These are phyloP conservation scores for Arctium lappa DNA, from an alignment of 129 eudicot genomes.

Conservation along the genomic window DNA sequence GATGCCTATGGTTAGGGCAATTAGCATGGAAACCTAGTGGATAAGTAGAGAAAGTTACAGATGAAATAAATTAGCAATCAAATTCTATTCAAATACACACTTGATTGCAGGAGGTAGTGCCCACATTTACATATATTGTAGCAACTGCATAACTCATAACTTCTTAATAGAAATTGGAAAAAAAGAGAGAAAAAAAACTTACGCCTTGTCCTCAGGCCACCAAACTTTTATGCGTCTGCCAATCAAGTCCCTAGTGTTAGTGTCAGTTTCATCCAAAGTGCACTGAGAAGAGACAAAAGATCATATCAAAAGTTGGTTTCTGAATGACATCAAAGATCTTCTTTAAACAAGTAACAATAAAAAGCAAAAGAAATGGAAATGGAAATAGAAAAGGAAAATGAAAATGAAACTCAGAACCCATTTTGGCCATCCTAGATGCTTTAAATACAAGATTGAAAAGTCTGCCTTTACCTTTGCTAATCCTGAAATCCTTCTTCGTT, in stretches of 20 bases:
- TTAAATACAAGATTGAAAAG: background rate
- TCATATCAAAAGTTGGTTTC: background rate
- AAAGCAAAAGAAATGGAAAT: background rate
- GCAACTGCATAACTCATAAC: background rate
- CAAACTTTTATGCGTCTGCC: conserved; percentile 75
- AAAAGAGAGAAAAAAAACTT: conserved; percentile 33
- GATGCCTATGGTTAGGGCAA: background rate
- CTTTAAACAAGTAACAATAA: background rate
- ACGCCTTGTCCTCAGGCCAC: conserved; percentile 99
- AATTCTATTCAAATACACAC: background rate
- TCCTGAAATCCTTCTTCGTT: conserved; percentile 55
- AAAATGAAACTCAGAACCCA: background rate
- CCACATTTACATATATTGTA: background rate
- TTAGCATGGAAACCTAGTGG: background rate
- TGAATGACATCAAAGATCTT: background rate
- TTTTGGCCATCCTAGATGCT: background rate
- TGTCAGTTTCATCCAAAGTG: conserved; percentile 48
- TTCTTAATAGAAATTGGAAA: background rate
- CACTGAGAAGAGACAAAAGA: conserved; percentile 42
- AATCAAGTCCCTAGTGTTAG: conserved; percentile 52
- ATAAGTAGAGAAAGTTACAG: background rate
- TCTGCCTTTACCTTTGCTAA: conserved; percentile 63
- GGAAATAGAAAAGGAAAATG: background rate
- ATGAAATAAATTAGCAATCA: background rate
- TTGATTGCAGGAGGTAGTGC: background rate